Evolutionary conservation across 306 rosid species (phyloP), one percentile per base, ranked within the genome.

Genomic region (cucumber (Cucumis sativus)): DNA sequence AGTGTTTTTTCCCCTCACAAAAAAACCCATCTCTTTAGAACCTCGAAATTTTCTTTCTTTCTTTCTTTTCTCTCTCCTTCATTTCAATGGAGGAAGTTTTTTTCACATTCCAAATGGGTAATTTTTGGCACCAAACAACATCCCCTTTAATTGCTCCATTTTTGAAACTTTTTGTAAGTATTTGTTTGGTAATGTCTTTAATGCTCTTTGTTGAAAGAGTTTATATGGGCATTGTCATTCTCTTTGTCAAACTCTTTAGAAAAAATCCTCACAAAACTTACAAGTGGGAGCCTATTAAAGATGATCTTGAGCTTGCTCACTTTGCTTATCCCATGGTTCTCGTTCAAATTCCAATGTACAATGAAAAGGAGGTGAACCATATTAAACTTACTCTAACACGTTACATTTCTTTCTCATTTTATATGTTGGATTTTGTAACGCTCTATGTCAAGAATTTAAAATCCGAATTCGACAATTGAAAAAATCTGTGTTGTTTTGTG

Each of bases 131-230:
- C 39, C 89, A 85, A 77, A 74, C 80, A n/a, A 92, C 83, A 77
- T 82, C 75, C 16, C 95, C 95, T 20, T 6, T 94, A 35, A 57
- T 94, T 0, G 93, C 86, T n/a, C 98, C 97, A 13, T 2, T 87
- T 75, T 45, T 94, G 83, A 88, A 84, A 47, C 3, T 87, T 41
- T 49, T 79, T 66, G 91, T 94, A 66, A 30, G 16, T 51, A 71
- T 81, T 79, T 94, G 96, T 74, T 83, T 94, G 76, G 87, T 28
- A 3, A 90, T 92, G 98, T 94, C 97, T 2, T 6, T 86, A 60
- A 89, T 92, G 98, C 86, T 94, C 3, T 90, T 94, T 77, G 54
- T 88, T 28, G 98, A 94, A 79, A 87, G 89, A 75, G 89, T 94
- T 47, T 92, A 92, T 78, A 90, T 94, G 98, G 98, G 92, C 2